Percentiles rank a stretch among this genome's conserved stretches.
These are phyloP conservation scores for Elaeis guineensis DNA, from an alignment of 176 grass and related monocot species.

Conservation along the genomic window DNA sequence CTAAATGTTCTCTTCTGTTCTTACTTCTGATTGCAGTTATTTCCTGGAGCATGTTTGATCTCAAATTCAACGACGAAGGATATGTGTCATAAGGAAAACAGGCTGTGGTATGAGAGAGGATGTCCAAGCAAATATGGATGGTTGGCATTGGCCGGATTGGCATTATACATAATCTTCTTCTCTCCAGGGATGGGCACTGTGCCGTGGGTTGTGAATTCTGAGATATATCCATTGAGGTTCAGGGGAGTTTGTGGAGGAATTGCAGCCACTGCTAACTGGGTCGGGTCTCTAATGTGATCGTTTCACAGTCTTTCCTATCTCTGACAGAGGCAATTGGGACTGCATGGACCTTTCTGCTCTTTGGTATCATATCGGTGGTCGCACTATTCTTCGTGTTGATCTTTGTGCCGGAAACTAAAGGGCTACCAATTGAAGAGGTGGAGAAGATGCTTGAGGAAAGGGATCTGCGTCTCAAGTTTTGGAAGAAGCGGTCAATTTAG, in stretches of 20 bases:
- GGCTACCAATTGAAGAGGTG: constrained; percentile 83
- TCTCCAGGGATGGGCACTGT: constrained; percentile 88
- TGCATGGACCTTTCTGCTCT: constrained; percentile 73
- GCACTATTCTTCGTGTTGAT: constrained; percentile 62
- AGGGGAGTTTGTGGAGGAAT: constrained; percentile 70
- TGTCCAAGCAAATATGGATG: constrained; percentile 80
- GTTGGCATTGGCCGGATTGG: constrained; percentile 53
- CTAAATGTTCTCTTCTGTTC: too few species aligned
- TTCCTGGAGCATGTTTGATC: constrained; percentile 61
- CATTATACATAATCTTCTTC: constrained; percentile 77
- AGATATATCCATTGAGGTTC: constrained; percentile 82
- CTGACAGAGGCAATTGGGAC: constrained; percentile 58
- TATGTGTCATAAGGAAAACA: constrained; percentile 30
- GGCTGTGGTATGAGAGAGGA: constrained; percentile 66
- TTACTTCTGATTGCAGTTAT: constrained; percentile 21
- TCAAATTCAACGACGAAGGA: constrained; percentile 32
- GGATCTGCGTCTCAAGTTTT: constrained; percentile 36
- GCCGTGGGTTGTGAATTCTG: constrained; percentile 93
- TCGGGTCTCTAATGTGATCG: constrained; percentile 55
- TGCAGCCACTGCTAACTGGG: constrained; percentile 81
- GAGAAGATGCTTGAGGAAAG: constrained; percentile 67
- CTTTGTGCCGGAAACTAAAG: constrained; percentile 89
- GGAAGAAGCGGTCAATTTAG: constrained; percentile 14
- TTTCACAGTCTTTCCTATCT: constrained; percentile 75
- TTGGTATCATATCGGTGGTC: constrained; percentile 37